Evolutionary conservation across 2,329 filamentous ascomycete genomes (phyloP), one percentile per base, ranked within the genome.

Genomic region (Parafenestella ontariensis): DNA sequence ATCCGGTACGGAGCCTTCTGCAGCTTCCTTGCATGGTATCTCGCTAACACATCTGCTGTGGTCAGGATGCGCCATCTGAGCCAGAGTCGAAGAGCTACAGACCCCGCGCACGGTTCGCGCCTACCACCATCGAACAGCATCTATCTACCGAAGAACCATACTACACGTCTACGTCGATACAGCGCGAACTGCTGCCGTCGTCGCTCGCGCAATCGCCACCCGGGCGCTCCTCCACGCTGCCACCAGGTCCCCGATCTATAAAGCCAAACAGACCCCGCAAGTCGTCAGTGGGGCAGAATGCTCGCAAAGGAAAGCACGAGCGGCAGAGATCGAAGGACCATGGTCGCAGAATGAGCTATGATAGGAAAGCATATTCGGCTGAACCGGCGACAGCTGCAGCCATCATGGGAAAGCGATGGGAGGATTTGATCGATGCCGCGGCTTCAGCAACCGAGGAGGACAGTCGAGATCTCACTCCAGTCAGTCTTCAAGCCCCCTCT

Each of bases 381-480:
- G 94, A 97, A 76, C 92, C 93, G 21, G 85, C 89, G 52, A 87
- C 86, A 18, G 89, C 90, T 55, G 90, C 84, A 17, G 85, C 83
- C 66, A 80, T 84, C 44, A 87, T 90, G 77, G 92, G 91, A 62
- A 96, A 95, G 79, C 85, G 94, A 68, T 98, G 94, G 95, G 92
- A 96, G 76, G 94, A 98, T 76, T 83, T 98, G 56, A 96, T 98
- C 62, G 93, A 97, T 76, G 94, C 94, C 47, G 94, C 91, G 49
- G 92, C 94, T 28, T 96, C 92, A 58, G 92, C 93, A 24, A 96
- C 92, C 3, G 93, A 96, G 78, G 94, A 95, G 71, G 92, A 96
- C 74, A 92, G 93, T 62, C 80, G 85, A 71, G 93, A 96, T 76
- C 86, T 94, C 73, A 96, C 91, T 73, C 91, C 91, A 70, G 91